Conservation (phyloP, 768 basidiomycete genomes). For the Rhizopogon roseolus region DNA sequence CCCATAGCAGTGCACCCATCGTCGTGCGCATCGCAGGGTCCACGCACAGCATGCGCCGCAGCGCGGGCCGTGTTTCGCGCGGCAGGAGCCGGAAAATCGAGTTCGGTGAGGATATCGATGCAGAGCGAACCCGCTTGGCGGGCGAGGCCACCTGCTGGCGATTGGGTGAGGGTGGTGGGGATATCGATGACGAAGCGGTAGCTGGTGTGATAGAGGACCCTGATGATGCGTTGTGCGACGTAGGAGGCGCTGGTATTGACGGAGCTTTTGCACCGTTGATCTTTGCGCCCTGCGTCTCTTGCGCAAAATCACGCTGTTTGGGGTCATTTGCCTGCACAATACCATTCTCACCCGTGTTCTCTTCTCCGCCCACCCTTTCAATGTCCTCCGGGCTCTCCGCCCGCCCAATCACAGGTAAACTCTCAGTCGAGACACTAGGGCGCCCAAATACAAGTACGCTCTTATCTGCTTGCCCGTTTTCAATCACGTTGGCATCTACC, state of each 20-base stretch:
- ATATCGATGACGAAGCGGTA: constrained; percentile 21
- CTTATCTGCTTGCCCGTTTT: constrained; percentile 51
- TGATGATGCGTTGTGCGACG: constrained; percentile 6
- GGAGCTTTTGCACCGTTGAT: background rate
- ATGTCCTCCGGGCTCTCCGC: background rate
- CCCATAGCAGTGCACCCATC: constrained; percentile 84
- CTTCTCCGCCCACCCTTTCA: background rate
- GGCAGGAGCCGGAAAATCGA: constrained; percentile 96
- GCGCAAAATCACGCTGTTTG: background rate
- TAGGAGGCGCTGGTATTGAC: background rate
- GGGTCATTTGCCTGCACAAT: background rate
- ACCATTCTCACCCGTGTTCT: background rate
- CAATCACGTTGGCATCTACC: constrained; percentile 1
- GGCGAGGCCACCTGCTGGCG: constrained; percentile 46
- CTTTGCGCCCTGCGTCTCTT: constrained; percentile 1
- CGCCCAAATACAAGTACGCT: constrained; percentile 74
- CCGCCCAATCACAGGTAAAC: constrained; percentile 33
- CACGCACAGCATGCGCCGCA: constrained; percentile 91
- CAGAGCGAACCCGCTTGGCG: constrained; percentile 14
- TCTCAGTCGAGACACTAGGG: constrained; percentile 74
- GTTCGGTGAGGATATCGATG: constrained; percentile 41
- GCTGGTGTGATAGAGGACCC: constrained; percentile 20
- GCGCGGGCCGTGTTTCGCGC: constrained; percentile 82
- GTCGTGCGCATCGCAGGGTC: constrained; percentile 90
- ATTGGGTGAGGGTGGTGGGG: constrained; percentile 57